phyloP scores from a whole-genome alignment of 148 eudicot genomes.

The Gaultheria prostrata region DNA sequence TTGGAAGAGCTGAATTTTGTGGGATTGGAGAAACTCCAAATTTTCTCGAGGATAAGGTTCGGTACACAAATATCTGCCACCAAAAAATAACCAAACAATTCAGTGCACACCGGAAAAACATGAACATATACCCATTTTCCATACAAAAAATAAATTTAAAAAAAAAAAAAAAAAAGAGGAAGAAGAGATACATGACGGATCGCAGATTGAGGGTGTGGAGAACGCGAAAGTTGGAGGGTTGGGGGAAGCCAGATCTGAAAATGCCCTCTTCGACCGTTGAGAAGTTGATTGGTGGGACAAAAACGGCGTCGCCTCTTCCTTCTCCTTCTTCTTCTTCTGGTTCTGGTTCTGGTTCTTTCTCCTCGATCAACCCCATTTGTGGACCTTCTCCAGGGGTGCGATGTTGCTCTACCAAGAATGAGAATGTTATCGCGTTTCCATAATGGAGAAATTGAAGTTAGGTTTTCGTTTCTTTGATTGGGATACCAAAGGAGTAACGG shows the following conservation, averaged over 20 bases:
- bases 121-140: background rate
- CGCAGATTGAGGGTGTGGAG: conserved; percentile 63
- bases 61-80: conserved; percentile 62
- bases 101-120: background rate
- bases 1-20: conserved; percentile 56
- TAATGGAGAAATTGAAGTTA: background rate
- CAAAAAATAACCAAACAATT: background rate
- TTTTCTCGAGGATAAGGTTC: conserved; percentile 77
- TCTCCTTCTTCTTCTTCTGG: conserved; percentile 11
- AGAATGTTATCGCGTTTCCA: background rate
- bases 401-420: background rate
- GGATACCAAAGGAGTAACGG: background rate
- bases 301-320: conserved; percentile 25
- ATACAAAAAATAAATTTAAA: background rate
- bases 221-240: conserved; percentile 49
- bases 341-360: background rate
- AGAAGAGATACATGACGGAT: conserved; percentile 54
- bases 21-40: conserved; percentile 47
- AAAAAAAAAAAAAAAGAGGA: background rate
- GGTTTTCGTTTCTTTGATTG: background rate
- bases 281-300: conserved; percentile 60
- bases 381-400: background rate
- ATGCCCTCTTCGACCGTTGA: conserved; percentile 71
- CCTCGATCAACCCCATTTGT: conserved; percentile 27
- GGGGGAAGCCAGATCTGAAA: conserved; percentile 77